Evolutionary conservation across 768 basidiomycete species (phyloP), one percentile per base, ranked within the genome.

Genomic region (Flagelloscypha sp.): DNA sequence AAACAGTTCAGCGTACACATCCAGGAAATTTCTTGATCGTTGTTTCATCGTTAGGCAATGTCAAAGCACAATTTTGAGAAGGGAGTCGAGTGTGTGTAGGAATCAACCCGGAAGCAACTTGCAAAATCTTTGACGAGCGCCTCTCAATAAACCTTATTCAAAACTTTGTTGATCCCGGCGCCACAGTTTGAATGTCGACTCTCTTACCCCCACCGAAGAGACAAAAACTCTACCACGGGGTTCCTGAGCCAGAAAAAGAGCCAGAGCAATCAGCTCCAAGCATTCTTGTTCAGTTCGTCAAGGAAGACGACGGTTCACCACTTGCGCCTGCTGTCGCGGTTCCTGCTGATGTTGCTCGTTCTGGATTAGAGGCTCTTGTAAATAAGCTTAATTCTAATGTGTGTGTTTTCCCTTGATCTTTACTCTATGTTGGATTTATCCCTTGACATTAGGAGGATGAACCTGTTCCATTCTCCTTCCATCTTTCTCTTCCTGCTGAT

Each of bases 231-330:
- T 82, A 85, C 56, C 78, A 88, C 47, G 84, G 81, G 4, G 58
- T 81, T 12, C 72, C 77, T 43, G 74, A 76, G 41, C 81, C 82
- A 18, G 73, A 66, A 24, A 66, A 65, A 40, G 72, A 76, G 38
- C 54, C 58, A 4, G n/a, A n/a, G n/a, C n/a, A 58, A 40, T 58
- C 62, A 7, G 66, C 77, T 1, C 76, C 80, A 0, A 79, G 80
- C 43, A 63, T 98, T 38, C 72, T 97, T 11, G 90, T 95, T 15
- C 89, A 94, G 50, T 97, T 98, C 54, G 79, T 92, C 18, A 84
- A 83, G 3, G 87, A 93, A 39, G 83, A 92, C 33, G 84, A 93
- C 56, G 89, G 81, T 0, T 62, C 66, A 38, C 61, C 77, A 3
- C 65, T 98, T 15, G 93, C 90, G 16, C 90, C 93, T 33, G 78